Conservation (phyloP, 441 rosid species). For the Macaranga tanarius region DNA sequence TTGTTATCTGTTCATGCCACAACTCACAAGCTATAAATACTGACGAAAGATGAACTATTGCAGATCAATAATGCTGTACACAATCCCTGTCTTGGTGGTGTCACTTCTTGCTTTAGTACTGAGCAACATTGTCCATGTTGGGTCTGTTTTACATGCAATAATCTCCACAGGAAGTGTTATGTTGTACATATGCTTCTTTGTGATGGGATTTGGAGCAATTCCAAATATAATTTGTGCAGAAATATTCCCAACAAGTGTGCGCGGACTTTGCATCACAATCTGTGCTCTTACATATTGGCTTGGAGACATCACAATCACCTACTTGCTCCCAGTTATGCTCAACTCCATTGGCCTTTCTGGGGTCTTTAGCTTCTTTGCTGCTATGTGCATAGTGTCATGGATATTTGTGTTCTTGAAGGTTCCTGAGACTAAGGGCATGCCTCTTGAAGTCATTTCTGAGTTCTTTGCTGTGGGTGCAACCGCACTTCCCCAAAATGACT, state of each 20-base stretch:
- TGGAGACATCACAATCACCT: conserved; percentile 71
- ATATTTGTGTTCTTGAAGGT: conserved; percentile 72
- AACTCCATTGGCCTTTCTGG: conserved; percentile 80
- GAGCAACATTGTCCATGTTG: conserved; percentile 45
- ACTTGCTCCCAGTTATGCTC: conserved; percentile 66
- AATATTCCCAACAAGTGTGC: conserved; percentile 86
- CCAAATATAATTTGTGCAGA: conserved; percentile 93
- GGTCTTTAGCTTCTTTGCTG: conserved; percentile 61
- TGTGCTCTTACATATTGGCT: conserved; percentile 68
- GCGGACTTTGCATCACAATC: conserved; percentile 71
- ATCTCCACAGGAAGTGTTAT: conserved; percentile 73
- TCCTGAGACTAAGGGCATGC: conserved; percentile 99
- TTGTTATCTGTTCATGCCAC: conserved; percentile 4
- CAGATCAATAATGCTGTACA: conserved; percentile 74
- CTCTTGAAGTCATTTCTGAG: conserved; percentile 89
- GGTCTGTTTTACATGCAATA: conserved; percentile 52
- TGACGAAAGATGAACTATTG: background rate
- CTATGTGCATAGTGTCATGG: conserved; percentile 64
- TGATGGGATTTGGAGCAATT: conserved; percentile 91
- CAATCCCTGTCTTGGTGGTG: conserved; percentile 68
- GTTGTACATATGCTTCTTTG: conserved; percentile 76
- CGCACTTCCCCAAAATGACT: conserved; percentile 36
- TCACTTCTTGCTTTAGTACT: conserved; percentile 61
- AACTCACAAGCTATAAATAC: background rate
- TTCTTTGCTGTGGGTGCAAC: conserved; percentile 85